Evolutionary conservation across 352 stramenopile species (phyloP).

Genomic region (Phytophthora hybrid): DNA sequence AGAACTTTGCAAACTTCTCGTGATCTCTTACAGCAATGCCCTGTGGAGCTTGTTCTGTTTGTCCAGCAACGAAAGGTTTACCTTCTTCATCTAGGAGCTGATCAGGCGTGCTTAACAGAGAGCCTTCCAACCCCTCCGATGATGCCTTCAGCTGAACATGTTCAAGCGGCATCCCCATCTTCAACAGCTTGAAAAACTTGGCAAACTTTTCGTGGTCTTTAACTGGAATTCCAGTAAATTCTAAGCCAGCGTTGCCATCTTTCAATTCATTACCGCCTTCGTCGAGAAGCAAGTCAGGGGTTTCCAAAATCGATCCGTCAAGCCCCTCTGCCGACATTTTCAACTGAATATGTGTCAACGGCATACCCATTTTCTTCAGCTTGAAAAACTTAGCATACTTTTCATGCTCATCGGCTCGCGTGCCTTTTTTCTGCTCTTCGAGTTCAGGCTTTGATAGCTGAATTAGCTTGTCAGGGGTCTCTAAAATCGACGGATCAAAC

Average conservation of each 20-base stretch:
- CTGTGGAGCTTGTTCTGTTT: conserved; percentile 18
- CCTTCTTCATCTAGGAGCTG: conserved; percentile 61
- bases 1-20: conserved; percentile 79
- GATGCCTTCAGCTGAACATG: conserved; percentile 92
- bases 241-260: conserved; percentile 21
- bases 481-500: conserved; percentile 69
- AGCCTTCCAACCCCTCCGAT: conserved; percentile 63
- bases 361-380: conserved; percentile 96
- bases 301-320: conserved; percentile 88
- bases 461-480: conserved; percentile 85
- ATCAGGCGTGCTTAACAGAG: conserved; percentile 66
- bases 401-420: conserved; percentile 66
- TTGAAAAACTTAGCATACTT: conserved; percentile 95
- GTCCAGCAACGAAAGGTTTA: conserved; percentile 44
- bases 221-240: conserved; percentile 54
- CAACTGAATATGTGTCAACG: conserved; percentile 91
- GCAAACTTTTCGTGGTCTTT: conserved; percentile 92
- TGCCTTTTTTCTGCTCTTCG: conserved; percentile 60
- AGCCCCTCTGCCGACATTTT: conserved; percentile 94
- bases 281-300: conserved; percentile 68
- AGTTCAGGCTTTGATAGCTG: conserved; percentile 78
- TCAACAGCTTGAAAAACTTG: conserved; percentile 96
- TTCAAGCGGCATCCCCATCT: conserved; percentile 88
- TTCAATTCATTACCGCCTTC: conserved; percentile 71
- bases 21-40: conserved; percentile 72